phyloP scores from a whole-genome alignment of 352 stramenopile genomes.

The Phytophthora hybrid region DNA sequence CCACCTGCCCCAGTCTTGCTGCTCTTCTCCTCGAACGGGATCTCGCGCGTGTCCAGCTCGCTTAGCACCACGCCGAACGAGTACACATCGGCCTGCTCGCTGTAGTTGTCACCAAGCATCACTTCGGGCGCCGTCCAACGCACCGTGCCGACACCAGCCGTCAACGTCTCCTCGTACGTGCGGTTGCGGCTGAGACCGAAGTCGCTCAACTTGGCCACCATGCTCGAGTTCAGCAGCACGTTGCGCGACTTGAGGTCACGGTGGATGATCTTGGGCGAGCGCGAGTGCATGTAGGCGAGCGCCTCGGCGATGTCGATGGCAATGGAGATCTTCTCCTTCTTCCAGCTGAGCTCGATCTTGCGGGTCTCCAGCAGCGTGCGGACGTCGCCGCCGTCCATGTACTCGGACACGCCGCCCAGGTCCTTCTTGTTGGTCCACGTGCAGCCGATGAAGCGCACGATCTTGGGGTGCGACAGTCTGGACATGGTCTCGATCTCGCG shows the following conservation, averaged over 20 bases:
- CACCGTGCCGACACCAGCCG: conserved; percentile 82
- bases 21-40: conserved; percentile 89
- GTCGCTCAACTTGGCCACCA: conserved; percentile 88
- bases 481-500: conserved; percentile 89
- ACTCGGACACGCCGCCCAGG: conserved; percentile 82
- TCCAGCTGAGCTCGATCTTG: conserved; percentile 86
- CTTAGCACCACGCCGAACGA: conserved; percentile 90
- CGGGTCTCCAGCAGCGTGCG: conserved; percentile 83
- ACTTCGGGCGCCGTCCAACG: conserved; percentile 90
- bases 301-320: conserved; percentile 85
- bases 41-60: conserved; percentile 88
- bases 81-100: conserved; percentile 88
- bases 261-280: conserved; percentile 86
- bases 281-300: conserved; percentile 87
- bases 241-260: conserved; percentile 88
- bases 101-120: conserved; percentile 91
- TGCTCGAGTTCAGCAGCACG: conserved; percentile 78
- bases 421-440: conserved; percentile 86
- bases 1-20: conserved; percentile 62
- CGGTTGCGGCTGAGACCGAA: conserved; percentile 86
- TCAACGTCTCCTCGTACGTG: conserved; percentile 88
- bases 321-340: conserved; percentile 86
- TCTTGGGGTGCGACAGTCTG: conserved; percentile 79
- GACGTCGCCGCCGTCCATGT: conserved; percentile 89
- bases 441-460: conserved; percentile 88